Base-by-base conservation (phyloP, 176 grass and related monocot genomes). In the Carex scoparia region DNA sequence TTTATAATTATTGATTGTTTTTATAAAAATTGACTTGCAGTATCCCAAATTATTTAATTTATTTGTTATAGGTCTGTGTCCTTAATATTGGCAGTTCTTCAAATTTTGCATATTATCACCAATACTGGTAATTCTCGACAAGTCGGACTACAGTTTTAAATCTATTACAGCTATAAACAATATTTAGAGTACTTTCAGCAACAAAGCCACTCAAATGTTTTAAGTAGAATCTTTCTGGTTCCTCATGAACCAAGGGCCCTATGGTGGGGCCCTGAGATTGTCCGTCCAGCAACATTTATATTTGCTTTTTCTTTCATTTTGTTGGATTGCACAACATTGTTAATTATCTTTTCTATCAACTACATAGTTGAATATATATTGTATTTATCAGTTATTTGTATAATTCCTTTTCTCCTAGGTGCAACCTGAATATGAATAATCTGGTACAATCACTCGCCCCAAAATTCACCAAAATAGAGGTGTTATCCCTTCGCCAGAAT, bases 401-500 rank as follows among this genome's bases (percentile, higher is more conserved):
- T 23, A 37, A 51, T 62, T 33, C 53, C 16, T 14, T 42, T 19
- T 30, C 59, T 87, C 40, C 30, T 86, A 98, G 95, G 95, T 94
- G 92, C 83, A 87, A 89, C 74, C 57, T 91, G 38, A 92, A 94
- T 80, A 94, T 94, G 92, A 93, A 87, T 87, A 83, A 84, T 84
- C 89, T 98, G 16, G 82, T 94, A 62, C 78, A 85, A 49, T 94
- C 91, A 48, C 79, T 94, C 2, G 89, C 73, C 46, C 91, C 82
- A 78, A 98, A 91, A 86, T 93, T 94, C 68, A 86, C 88, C 10
- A 94, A 92, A 67, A 83, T 98, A 30, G 87, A 94, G 72, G 89
- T 93, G 65, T 79, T 94, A 35, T 82, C 68, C 64, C 86, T 94
- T 53, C 86, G 95, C 9, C 95, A 98, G 79, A 93, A 90, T 65